Base-by-base conservation (phyloP, 2,329 filamentous ascomycete species). In the Aspergillus japonicus region DNA sequence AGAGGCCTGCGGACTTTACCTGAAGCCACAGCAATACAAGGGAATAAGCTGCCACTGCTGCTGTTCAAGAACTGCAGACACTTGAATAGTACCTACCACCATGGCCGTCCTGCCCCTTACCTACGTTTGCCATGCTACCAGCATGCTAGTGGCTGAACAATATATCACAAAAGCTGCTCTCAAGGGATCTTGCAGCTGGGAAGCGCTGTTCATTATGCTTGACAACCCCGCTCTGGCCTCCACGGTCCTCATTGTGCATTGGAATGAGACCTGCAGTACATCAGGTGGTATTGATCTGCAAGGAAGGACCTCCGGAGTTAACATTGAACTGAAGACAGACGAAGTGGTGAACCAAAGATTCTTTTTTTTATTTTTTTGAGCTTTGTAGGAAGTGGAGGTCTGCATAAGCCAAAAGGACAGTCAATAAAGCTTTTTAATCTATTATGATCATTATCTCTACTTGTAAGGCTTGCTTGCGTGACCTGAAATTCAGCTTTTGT, bases 161-260 rank as follows among this genome's bases (percentile, higher is more conserved):
- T 4, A 10, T 5, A 16, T 35, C 33, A 35, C 11, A 35, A 42
- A n/a, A 42, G 16, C 16, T 42, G 16, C 39, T 44, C 6, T n/a
- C 14, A 8, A 44, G 39, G 24, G 23, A 44, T 33, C 39, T 47
- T 12, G 44, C 52, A 4, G 52, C n/a, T 33, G 52, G 39, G n/a
- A 21, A 29, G 12, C 47, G 26, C 24, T 35, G 42, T n/a, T 24
- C n/a, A 47, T n/a, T 47, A 31, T 35, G 31, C 44, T 55, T 23
- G 24, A 50, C 48, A 29, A 55, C 61, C 58, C 60, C 61, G 60
- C 61, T 50, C 44, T 11, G 26, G 56, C 61, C 59, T 58, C 61
- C 59, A 51, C 56, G 61, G 61, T 63, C 61, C 61, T 48, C 61
- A 59, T 47, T 44, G 8, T 31, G 29, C 11, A 44, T 23, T 47